Percentiles rank a stretch among this genome's conserved stretches.
Conservation (phyloP, 345 rosid species). For the Limnanthes douglasii region DNA sequence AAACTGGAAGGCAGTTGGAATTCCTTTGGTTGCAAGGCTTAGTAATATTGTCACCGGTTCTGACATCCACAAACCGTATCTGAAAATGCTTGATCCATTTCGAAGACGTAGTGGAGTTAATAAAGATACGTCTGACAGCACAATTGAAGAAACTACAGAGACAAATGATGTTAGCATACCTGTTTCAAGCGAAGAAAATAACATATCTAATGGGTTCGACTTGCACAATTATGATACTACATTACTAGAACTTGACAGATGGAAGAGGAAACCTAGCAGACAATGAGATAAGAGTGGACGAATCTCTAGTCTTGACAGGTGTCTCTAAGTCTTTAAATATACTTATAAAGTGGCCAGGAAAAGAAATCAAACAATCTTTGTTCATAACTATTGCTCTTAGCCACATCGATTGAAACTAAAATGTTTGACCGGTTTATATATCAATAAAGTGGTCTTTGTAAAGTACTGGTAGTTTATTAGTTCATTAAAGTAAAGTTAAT, state of each 20-base stretch:
- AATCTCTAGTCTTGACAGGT: constrained; percentile 26
- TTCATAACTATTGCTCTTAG: no score
- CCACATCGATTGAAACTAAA: no score
- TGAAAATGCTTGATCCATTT: constrained; percentile 50
- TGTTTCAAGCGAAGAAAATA: constrained; percentile 15
- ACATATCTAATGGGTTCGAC: constrained; percentile 17
- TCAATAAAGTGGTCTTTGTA: no score
- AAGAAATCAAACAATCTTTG: constrained; percentile 39
- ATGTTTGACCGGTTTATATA: no score
- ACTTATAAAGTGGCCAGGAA: constrained; percentile 65
- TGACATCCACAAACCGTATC: constrained; percentile 38
- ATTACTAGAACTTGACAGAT: constrained; percentile 46
- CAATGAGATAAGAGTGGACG: constrained; percentile 34
- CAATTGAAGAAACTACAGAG: constrained; percentile 22
- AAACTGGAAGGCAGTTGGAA: constrained; percentile 52
- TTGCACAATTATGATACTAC: constrained; percentile 31
- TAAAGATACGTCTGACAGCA: constrained; percentile 20
- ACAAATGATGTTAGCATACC: constrained; percentile 16
- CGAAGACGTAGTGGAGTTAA: constrained; percentile 21
- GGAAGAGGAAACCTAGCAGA: constrained; percentile 47
- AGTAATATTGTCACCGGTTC: constrained; percentile 35
- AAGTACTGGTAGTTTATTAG: no score
- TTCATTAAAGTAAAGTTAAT: no score
- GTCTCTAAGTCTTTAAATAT: constrained; percentile 33
- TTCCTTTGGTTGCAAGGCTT: constrained; percentile 72